These are phyloP conservation scores for Flaveria floridana DNA, from an alignment of 140 eudicot genomes.

Conservation along the genomic window DNA sequence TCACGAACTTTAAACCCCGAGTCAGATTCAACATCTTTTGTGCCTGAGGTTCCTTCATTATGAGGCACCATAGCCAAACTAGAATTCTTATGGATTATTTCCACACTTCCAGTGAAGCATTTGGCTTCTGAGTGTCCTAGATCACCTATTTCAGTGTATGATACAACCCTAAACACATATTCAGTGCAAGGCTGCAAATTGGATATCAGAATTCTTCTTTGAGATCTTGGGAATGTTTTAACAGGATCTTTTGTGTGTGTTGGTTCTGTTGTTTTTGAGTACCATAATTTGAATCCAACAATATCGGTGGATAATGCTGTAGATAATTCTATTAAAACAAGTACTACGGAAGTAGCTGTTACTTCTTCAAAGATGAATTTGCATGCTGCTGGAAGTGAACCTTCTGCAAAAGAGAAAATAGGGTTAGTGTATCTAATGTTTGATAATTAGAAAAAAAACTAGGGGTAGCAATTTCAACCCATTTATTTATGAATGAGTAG, in stretches of 20 bases:
- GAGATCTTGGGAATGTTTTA: slow-evolving; percentile 52
- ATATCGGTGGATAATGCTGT: slow-evolving; percentile 40
- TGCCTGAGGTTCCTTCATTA: slow-evolving; percentile 52
- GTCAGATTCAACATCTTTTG: slow-evolving; percentile 55
- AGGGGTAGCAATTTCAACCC: background rate
- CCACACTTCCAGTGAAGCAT: slow-evolving; percentile 74
- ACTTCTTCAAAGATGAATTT: slow-evolving; percentile 69
- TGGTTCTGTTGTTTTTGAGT: slow-evolving; percentile 55
- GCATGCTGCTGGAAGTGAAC: slow-evolving; percentile 90
- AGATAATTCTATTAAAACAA: slow-evolving; percentile 63
- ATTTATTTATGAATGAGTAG: background rate
- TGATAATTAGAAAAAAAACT: background rate
- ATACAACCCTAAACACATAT: slow-evolving; percentile 62
- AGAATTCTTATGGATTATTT: slow-evolving; percentile 47
- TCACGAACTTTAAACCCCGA: slow-evolving; percentile 82
- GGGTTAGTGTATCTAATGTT: background rate
- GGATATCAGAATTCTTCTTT: slow-evolving; percentile 59
- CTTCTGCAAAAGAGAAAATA: slow-evolving; percentile 48
- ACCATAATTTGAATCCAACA: slow-evolving; percentile 75
- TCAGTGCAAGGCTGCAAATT: slow-evolving; percentile 84
- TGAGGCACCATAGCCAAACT: slow-evolving; percentile 24
- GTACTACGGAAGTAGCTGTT: slow-evolving; percentile 54
- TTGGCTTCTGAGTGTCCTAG: slow-evolving; percentile 81
- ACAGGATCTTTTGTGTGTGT: slow-evolving; percentile 55
- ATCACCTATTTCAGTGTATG: slow-evolving; percentile 65